Percentiles rank a stretch among this genome's conserved stretches.
Conservation (phyloP, 2,329 filamentous ascomycete genomes). For the Microdochium paspali region DNA sequence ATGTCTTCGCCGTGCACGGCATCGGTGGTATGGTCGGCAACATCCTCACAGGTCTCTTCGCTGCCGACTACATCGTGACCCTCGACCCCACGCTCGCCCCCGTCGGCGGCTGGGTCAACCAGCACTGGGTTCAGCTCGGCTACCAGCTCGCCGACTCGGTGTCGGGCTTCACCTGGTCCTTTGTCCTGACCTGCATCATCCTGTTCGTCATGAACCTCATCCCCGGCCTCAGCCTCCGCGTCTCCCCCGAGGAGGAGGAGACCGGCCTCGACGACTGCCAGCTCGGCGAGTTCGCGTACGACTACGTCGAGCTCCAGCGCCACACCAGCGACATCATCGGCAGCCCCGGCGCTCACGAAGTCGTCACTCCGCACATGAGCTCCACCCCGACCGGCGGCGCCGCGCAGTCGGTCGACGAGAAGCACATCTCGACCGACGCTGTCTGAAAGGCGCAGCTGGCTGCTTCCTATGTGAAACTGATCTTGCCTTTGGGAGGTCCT, state of each 20-base stretch:
- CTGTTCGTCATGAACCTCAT: conserved; percentile 63
- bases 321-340: conserved; percentile 42
- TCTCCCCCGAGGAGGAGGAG: conserved; percentile 57
- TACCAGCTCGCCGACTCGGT: conserved; percentile 62
- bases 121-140: conserved; percentile 61
- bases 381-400: neutral
- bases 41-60: conserved; percentile 69
- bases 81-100: conserved; percentile 57
- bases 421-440: neutral
- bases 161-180: conserved; percentile 56
- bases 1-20: conserved; percentile 86
- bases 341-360: neutral
- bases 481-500: no score
- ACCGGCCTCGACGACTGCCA: conserved; percentile 64
- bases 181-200: conserved; percentile 58
- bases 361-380: neutral
- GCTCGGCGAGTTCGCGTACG: conserved; percentile 76
- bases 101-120: conserved; percentile 60
- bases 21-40: conserved; percentile 77
- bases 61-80: conserved; percentile 61
- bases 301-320: conserved; percentile 63
- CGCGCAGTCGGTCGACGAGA: neutral
- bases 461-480: no score
- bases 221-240: conserved; percentile 61
- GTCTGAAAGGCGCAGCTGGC: no score